Base-by-base conservation (phyloP, 257 asterid species). In the Ligustrum vulgare region DNA sequence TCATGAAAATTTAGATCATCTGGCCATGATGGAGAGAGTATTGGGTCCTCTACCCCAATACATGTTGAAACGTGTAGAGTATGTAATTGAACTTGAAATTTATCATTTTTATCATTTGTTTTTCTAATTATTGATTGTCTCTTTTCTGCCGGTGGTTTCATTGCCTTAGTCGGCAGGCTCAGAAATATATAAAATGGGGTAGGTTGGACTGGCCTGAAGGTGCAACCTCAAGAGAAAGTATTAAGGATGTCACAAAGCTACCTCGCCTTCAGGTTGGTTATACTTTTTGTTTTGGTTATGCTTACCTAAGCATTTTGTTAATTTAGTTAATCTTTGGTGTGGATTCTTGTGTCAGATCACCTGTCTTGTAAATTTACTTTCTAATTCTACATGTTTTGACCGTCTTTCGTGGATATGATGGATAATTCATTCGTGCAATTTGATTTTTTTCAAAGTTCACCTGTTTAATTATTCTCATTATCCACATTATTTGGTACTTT, bases 21-120 rank as follows among this genome's bases (percentile, higher is more conserved):
- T 86, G 43, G 90, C 90, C 63, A 86, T 86, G 90, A 86, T 86
- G 90, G 90, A 81, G 74, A 81, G 88, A 65, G 90, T 86, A 7
- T 65, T 86, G 74, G 90, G 90, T 72, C 86, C 90, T 41, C 47
- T 83, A 45, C 90, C 90, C 18, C 84, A 72, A 33, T 75, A 72
- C 64, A 79, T 83, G 85, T 77, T 86, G 75, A 86, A 83, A 74
- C 82, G 86, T 81, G 86, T 73, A 6, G 90, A 83, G 90, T 86
- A 77, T 39, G 90, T 60, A 10, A 10, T 11, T 25, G 18, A 60
- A 60, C 35, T 11, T 18, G 16, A 22, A 60, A 56, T 62, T 35
- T 80, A 36, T 70, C 13, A 6, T 63, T 73, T 3, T 31, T 32
- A 3, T 74, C 39, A 28, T 63, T 67, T 22, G 39, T 45, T 69